Conservation (phyloP, 495 filamentous ascomycete genomes). For the Neurospora sp. region DNA sequence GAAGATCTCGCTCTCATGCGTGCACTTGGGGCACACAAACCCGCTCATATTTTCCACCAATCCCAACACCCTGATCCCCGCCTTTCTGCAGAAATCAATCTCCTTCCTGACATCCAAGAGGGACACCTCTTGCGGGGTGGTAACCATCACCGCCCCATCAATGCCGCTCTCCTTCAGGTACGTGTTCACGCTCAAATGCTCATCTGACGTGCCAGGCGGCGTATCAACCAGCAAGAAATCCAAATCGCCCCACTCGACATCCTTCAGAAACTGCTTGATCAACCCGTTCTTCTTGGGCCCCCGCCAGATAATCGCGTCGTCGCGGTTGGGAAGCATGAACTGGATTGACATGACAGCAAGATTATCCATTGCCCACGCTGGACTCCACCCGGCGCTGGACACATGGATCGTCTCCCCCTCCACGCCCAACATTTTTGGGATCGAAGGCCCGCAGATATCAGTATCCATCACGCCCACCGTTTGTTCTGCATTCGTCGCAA, state of each 20-base stretch:
- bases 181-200: conserved; percentile 85
- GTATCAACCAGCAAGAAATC: conserved; percentile 92
- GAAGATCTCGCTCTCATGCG: conserved; percentile 74
- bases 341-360: conserved; percentile 92
- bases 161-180: conserved; percentile 81
- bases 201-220: conserved; percentile 87
- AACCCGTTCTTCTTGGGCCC: conserved; percentile 97
- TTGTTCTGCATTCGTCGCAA: conserved; percentile 62
- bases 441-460: conserved; percentile 88
- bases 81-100: conserved; percentile 93
- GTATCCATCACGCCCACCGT: conserved; percentile 93
- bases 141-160: conserved; percentile 86
- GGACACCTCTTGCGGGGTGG: conserved; percentile 91
- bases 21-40: conserved; percentile 89
- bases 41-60: conserved; percentile 97
- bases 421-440: conserved; percentile 98
- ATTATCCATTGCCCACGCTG: conserved; percentile 89
- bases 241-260: conserved; percentile 93
- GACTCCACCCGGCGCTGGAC: conserved; percentile 70
- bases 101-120: conserved; percentile 91
- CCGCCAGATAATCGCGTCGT: conserved; percentile 93
- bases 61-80: conserved; percentile 76
- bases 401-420: conserved; percentile 87
- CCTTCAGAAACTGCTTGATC: conserved; percentile 94
- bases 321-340: conserved; percentile 88